A percentile compares a stretch with the other conserved stretches of the same genome.
Evolutionary conservation across 176 grass and related monocot genomes (phyloP).

Genomic region (Hyparrhenia diplandra): DNA sequence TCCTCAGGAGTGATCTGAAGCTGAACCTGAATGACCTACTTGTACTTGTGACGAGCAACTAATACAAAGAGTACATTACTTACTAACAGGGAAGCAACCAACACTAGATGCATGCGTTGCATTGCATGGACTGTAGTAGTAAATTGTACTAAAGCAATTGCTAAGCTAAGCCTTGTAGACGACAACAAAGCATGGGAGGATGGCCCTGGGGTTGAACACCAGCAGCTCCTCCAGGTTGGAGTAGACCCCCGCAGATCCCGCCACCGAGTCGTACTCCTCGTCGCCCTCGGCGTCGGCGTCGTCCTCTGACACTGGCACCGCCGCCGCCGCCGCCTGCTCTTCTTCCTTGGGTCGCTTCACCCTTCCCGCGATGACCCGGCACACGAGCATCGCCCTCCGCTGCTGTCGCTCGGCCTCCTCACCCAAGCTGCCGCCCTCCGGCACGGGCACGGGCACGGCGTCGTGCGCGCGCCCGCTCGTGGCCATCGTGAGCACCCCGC

Average conservation of each 20-base stretch:
- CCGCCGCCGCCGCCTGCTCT: neutral
- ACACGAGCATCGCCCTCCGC: conserved; percentile 78
- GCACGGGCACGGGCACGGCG: neutral
- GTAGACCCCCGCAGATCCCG: conserved; percentile 41
- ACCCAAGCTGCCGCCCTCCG: no score
- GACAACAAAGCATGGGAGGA: conserved; percentile 96
- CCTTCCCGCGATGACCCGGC: conserved; percentile 84
- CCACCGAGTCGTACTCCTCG: conserved; percentile 58
- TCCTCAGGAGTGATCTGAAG: no score
- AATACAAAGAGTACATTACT: neutral
- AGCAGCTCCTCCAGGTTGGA: conserved; percentile 75
- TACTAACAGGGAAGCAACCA: neutral
- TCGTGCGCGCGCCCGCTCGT: conserved; percentile 83
- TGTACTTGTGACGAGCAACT: no score
- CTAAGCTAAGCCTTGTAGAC: conserved; percentile 57
- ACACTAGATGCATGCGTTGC: no score
- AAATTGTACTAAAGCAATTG: neutral
- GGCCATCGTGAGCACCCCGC: conserved; percentile 66
- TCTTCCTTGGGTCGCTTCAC: conserved; percentile 16
- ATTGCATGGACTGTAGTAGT: neutral
- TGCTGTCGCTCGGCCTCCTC: neutral
- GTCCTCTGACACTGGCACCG: neutral
- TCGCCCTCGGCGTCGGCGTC: conserved; percentile 1
- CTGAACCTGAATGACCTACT: no score
- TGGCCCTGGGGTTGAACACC: conserved; percentile 80